These are phyloP conservation scores for Gastrolobium bilobum DNA, from an alignment of 306 rosid genomes.

Conservation along the genomic window DNA sequence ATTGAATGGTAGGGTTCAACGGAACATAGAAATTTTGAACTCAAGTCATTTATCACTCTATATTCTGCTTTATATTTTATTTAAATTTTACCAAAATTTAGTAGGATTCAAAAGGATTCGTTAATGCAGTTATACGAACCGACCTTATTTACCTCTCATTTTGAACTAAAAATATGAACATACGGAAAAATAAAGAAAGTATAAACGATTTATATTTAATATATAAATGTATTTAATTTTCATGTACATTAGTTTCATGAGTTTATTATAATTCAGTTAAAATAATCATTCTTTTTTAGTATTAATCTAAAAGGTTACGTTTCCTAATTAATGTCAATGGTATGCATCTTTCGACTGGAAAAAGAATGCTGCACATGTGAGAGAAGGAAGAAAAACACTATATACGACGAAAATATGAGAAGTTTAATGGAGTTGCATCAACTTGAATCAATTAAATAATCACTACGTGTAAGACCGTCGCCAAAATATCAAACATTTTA, in stretches of 20 bases:
- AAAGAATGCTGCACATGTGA: slow-evolving; percentile 13
- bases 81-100: neutral
- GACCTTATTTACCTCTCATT: slow-evolving; percentile 12
- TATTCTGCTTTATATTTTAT: neutral
- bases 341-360: neutral
- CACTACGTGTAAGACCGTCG: neutral
- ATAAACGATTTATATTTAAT: neutral
- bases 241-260: neutral
- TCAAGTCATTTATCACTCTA: neutral
- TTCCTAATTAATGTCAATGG: neutral
- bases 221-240: neutral
- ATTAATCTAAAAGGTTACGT: neutral
- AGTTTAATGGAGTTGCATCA: slow-evolving; percentile 11
- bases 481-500: slow-evolving; percentile 15
- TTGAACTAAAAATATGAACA: neutral
- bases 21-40: neutral
- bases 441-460: slow-evolving; percentile 30
- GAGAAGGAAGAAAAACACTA: neutral
- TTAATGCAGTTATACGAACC: neutral
- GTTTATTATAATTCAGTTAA: slow-evolving; percentile 2
- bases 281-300: neutral
- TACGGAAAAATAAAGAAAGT: neutral
- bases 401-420: neutral
- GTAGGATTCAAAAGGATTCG: neutral
- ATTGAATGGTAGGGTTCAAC: neutral